These are phyloP conservation scores for Strobilomyces echinocephalus DNA, from an alignment of 768 basidiomycete species.

Conservation along the genomic window DNA sequence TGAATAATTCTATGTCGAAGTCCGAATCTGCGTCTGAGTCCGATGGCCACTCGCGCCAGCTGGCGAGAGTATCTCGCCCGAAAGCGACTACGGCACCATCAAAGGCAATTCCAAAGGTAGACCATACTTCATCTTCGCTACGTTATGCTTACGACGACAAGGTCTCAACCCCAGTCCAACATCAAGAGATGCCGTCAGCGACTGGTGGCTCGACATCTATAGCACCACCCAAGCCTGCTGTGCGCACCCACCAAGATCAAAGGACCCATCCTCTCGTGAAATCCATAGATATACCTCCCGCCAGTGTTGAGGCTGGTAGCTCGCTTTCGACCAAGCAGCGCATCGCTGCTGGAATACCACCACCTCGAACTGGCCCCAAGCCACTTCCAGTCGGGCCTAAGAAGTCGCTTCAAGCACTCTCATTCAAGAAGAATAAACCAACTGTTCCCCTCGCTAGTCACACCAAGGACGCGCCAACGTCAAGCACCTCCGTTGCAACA, in stretches of 20 bases:
- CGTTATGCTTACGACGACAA: slow-evolving; percentile 3
- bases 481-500: not conserved
- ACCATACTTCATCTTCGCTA: not conserved
- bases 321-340: slow-evolving; percentile 50
- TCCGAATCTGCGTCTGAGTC: slow-evolving; percentile 15
- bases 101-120: slow-evolving; percentile 14
- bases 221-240: slow-evolving; percentile 14
- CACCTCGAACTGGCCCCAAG: slow-evolving; percentile 33
- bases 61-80: not conserved
- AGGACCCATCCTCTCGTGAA: slow-evolving; percentile 31
- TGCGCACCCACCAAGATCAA: slow-evolving; percentile 31
- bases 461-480: slow-evolving; percentile 10
- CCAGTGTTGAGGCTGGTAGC: slow-evolving; percentile 27
- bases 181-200: slow-evolving; percentile 2
- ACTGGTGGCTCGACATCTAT: slow-evolving; percentile 1
- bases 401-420: slow-evolving; percentile 30
- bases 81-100: not conserved
- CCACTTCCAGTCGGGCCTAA: slow-evolving; percentile 20
- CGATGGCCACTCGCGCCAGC: slow-evolving; percentile 2
- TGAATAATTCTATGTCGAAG: slow-evolving; percentile 4
- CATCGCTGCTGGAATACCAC: slow-evolving; percentile 38
- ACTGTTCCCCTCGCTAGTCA: slow-evolving; percentile 4
- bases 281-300: slow-evolving; percentile 20
- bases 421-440: slow-evolving; percentile 41
- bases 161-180: slow-evolving; percentile 1